These are phyloP conservation scores for Rhododendron molle DNA, from an alignment of 148 eudicot species.

Conservation along the genomic window DNA sequence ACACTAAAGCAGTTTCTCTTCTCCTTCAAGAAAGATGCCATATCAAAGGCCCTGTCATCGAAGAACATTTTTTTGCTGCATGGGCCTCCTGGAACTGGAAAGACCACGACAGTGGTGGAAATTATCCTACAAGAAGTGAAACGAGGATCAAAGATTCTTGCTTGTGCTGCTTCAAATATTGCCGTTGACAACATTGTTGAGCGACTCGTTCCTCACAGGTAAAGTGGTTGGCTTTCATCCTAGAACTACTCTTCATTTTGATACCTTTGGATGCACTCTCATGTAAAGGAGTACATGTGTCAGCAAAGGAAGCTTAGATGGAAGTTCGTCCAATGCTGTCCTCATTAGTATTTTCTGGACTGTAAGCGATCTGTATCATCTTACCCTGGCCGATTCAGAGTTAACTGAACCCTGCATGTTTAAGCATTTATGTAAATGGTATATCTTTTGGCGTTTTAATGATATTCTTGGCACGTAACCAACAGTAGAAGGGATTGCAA, in stretches of 20 bases:
- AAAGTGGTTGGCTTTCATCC: slow-evolving; percentile 13
- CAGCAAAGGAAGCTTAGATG: neutral
- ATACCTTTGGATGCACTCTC: neutral
- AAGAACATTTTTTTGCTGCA: slow-evolving; percentile 88
- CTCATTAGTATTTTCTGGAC: neutral
- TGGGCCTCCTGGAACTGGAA: slow-evolving; percentile 99
- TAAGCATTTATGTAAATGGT: neutral
- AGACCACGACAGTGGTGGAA: slow-evolving; percentile 95
- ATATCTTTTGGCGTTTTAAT: neutral
- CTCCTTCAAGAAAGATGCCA: slow-evolving; percentile 72
- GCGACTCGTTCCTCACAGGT: slow-evolving; percentile 88
- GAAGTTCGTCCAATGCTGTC: neutral
- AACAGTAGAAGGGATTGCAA: neutral
- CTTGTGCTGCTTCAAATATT: slow-evolving; percentile 98
- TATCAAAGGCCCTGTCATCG: slow-evolving; percentile 79
- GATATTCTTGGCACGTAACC: neutral
- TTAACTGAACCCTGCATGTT: neutral
- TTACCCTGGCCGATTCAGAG: neutral
- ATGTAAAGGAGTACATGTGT: neutral
- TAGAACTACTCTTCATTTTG: neutral
- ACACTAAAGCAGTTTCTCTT: slow-evolving; percentile 19
- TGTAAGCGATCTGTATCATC: neutral
- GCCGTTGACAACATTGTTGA: slow-evolving; percentile 98
- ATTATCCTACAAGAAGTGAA: slow-evolving; percentile 95
- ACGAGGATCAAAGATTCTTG: slow-evolving; percentile 97